phyloP scores from a whole-genome alignment of 2,329 filamentous ascomycete species.

The Ophiostoma ips region DNA sequence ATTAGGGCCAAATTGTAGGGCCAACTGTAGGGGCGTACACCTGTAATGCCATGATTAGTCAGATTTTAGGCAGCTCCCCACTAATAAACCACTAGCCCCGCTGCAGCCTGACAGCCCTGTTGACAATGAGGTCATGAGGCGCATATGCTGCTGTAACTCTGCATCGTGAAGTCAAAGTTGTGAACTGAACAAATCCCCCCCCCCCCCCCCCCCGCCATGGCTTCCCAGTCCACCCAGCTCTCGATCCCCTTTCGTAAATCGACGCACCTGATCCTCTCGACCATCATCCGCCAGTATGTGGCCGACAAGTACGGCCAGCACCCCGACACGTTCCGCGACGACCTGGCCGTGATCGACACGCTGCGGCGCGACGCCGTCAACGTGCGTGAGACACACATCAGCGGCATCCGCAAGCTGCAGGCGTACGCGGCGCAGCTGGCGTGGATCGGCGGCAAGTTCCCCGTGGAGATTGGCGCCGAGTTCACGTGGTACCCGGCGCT shows the following conservation, averaged over 20 bases:
- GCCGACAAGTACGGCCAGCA: slow-evolving; percentile 98
- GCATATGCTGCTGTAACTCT: slow-evolving; percentile 1
- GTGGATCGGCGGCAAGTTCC: slow-evolving; percentile 91
- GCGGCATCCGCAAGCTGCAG: slow-evolving; percentile 77
- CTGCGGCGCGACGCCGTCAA: slow-evolving; percentile 78
- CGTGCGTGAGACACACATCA: slow-evolving; percentile 74
- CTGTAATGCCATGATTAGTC: no score
- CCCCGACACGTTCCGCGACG: slow-evolving; percentile 86
- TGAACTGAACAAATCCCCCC: background rate
- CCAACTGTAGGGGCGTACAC: no score
- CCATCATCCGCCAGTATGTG: slow-evolving; percentile 86
- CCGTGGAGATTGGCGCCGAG: slow-evolving; percentile 86
- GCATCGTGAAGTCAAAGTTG: background rate
- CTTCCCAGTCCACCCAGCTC: slow-evolving; percentile 6
- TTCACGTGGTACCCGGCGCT: slow-evolving; percentile 94
- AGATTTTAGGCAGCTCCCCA: background rate
- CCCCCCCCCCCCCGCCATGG: background rate
- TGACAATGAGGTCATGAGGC: slow-evolving; percentile 10
- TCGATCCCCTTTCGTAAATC: slow-evolving; percentile 62
- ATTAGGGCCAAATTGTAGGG: background rate
- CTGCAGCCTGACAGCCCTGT: background rate
- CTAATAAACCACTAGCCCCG: slow-evolving; percentile 3
- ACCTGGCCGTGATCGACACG: slow-evolving; percentile 70
- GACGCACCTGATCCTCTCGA: slow-evolving; percentile 61
- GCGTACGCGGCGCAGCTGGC: slow-evolving; percentile 83